Conservation (phyloP, 2,329 filamentous ascomycete species). For the Penicillium glabrum region DNA sequence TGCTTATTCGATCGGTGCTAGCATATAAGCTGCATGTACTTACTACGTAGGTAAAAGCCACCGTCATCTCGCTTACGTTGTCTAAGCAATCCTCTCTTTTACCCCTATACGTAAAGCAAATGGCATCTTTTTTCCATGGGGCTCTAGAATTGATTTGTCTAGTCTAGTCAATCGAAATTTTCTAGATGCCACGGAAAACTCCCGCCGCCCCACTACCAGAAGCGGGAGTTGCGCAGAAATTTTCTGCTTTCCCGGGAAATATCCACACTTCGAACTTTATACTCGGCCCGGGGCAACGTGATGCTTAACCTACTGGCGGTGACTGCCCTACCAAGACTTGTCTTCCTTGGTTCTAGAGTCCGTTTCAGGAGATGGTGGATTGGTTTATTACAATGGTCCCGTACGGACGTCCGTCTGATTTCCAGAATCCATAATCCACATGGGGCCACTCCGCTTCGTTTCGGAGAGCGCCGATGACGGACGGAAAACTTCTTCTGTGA, state of each 20-base stretch:
- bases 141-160: not conserved
- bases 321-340: not conserved
- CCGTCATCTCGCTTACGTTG: not conserved
- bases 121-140: not conserved
- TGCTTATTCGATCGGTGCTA: not conserved
- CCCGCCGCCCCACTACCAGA: slow-evolving; percentile 1
- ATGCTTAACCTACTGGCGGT: slow-evolving; percentile 8
- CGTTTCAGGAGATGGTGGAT: not conserved
- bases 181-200: slow-evolving; percentile 8
- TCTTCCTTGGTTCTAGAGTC: not conserved
- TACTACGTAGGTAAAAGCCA: not conserved
- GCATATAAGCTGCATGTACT: not conserved
- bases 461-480: not conserved
- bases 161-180: not conserved
- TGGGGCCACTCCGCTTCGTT: not conserved
- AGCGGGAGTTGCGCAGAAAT: slow-evolving; percentile 19
- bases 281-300: slow-evolving; percentile 20
- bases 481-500: not conserved
- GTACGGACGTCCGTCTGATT: not conserved
- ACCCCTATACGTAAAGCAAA: not conserved
- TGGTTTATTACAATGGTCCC: not conserved
- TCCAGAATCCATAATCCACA: not conserved
- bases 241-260: slow-evolving; percentile 16
- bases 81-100: not conserved
- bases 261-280: slow-evolving; percentile 8